A percentile compares a stretch with the other conserved stretches of the same genome.
Conservation (phyloP, 805 yeast species). For the Nakazawaea populi region DNA sequence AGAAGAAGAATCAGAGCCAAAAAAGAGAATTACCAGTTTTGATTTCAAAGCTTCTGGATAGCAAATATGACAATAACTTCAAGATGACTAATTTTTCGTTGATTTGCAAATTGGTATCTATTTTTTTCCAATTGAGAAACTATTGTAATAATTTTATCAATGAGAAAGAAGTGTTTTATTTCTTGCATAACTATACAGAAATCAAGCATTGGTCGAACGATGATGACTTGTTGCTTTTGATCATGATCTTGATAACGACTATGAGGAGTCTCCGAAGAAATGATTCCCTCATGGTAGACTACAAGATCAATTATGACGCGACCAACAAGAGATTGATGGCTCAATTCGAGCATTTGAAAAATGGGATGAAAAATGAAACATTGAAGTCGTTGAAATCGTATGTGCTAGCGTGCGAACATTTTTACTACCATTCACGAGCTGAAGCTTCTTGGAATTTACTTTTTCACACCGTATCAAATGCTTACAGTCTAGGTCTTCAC, state of each 20-base stretch:
- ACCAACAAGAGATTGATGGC: constrained; percentile 26
- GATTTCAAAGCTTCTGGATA: constrained; percentile 6
- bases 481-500: constrained; percentile 47
- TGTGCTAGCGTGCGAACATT: constrained; percentile 45
- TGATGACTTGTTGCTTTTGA: constrained; percentile 40
- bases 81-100: constrained; percentile 25
- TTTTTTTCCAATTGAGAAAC: constrained; percentile 34
- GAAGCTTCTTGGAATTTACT: constrained; percentile 48
- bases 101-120: constrained; percentile 30
- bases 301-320: constrained; percentile 18
- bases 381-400: constrained; percentile 42
- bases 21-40: constrained; percentile 22
- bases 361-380: constrained; percentile 41
- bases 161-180: constrained; percentile 26
- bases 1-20: constrained; percentile 22
- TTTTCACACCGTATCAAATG: constrained; percentile 42
- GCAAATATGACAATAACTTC: constrained; percentile 4
- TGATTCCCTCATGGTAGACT: constrained; percentile 18
- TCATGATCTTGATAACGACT: constrained; percentile 38
- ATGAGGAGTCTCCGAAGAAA: constrained; percentile 25
- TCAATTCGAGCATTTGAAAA: constrained; percentile 38
- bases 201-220: constrained; percentile 39
- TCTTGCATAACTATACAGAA: constrained; percentile 29
- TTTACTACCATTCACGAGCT: constrained; percentile 40
- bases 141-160: constrained; percentile 36